Base-by-base conservation (phyloP, 495 filamentous ascomycete species). In the Penicillium bovifimosum region DNA sequence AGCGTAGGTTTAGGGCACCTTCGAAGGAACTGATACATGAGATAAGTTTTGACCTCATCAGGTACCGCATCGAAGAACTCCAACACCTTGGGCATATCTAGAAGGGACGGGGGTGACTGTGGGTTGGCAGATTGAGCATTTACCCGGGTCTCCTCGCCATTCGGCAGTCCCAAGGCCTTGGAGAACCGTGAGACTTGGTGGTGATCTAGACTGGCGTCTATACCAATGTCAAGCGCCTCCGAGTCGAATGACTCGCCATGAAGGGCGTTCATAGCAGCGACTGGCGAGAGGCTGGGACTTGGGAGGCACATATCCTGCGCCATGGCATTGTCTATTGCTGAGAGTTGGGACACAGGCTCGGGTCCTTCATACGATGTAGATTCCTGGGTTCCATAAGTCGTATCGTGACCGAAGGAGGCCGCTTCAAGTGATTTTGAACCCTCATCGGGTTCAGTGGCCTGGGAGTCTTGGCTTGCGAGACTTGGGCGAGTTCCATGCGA, bases 1-100 rank as follows among this genome's bases (percentile, higher is more conserved):
- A 99, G 77, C 0, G 91, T 96, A 17, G 89, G 88, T 56, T 96
- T 87, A 6, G 88, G 80, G 67, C 93, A 96, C 35, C 95, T 82
- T 28, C 86, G 84, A 20, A 99, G 76, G 32, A 99, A 81, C 60
- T 97, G 91, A 63, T 92, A 96, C 87, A 97, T 96, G 61, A 99
- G 81, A 62, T 95, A 95, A 0, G 82, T 86, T 65, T 97, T 90
- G 78, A 97, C 78, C 53, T 90, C 84, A 27, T 86, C 80, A 0
- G 95, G 90, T 74, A 97, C 86, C 7, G 85, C 76, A 64, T 96
- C 95, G 59, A 99, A 97, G 28, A 83, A 85, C 54, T 96, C 88
- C 13, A 99, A 65, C 78, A 97, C 89, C 7, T 76, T 79, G 0
- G 86, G 87, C 41, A 92, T 87, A 60, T 91, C 87, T 78, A 86